Conservation (phyloP, 345 rosid genomes). For the Pugionium cornutum region DNA sequence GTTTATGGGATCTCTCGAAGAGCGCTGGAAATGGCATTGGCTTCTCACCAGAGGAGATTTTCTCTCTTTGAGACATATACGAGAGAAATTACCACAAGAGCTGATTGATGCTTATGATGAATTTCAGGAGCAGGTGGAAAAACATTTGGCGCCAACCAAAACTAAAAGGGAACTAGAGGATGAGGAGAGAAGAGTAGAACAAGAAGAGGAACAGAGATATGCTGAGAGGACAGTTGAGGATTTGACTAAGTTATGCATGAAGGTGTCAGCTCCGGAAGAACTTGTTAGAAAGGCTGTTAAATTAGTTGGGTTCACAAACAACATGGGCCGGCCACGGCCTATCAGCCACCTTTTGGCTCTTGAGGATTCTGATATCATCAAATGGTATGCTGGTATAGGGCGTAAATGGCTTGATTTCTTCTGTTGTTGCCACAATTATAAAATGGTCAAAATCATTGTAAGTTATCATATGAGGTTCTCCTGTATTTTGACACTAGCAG, state of each 20-base stretch:
- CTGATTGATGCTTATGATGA: conserved; percentile 77
- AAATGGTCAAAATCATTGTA: conserved; percentile 75
- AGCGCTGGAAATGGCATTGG: conserved; percentile 74
- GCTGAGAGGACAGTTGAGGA: conserved; percentile 70
- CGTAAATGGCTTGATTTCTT: conserved; percentile 90
- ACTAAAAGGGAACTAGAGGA: conserved; percentile 64
- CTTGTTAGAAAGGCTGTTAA: conserved; percentile 80
- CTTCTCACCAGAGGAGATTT: conserved; percentile 81
- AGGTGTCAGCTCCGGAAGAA: conserved; percentile 78
- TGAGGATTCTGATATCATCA: conserved; percentile 85
- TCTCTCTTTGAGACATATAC: conserved; percentile 68
- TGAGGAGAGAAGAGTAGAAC: conserved; percentile 58
- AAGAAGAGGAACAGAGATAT: conserved; percentile 68
- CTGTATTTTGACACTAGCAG: conserved; percentile 84
- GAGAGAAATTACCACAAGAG: conserved; percentile 74
- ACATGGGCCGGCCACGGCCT: conserved; percentile 91
- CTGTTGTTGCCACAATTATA: conserved; percentile 90
- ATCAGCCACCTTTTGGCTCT: conserved; percentile 60
- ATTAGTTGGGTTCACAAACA: conserved; percentile 83
- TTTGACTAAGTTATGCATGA: conserved; percentile 73
- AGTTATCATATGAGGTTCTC: conserved; percentile 89
- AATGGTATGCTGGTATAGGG: conserved; percentile 94
- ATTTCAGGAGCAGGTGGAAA: conserved; percentile 77
- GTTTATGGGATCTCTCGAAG: conserved; percentile 76
- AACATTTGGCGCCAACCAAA: conserved; percentile 63